Evolutionary conservation across 2,329 filamentous ascomycete species (phyloP).

Genomic region (Aspergillus vadensis): DNA sequence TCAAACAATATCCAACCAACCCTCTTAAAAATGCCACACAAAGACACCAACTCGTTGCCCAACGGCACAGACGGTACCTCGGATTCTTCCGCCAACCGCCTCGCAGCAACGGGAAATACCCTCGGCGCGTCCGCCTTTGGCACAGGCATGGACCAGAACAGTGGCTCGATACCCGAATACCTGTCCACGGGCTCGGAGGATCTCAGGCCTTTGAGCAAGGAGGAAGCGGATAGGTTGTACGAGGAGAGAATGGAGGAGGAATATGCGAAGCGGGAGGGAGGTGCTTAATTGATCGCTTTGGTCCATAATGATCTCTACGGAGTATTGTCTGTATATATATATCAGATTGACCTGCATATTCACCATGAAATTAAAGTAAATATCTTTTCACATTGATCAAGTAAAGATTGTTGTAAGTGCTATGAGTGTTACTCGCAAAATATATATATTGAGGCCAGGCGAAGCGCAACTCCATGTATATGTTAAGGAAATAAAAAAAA

Average conservation of each 20-base stretch:
- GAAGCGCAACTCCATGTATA: no score
- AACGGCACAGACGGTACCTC: neutral
- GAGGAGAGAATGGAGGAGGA: constrained; percentile 52
- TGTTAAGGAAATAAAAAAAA: neutral
- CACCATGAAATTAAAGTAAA: neutral
- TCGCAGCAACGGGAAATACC: neutral
- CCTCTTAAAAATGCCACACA: neutral
- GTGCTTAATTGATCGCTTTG: constrained; percentile 34
- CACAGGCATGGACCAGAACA: constrained; percentile 18
- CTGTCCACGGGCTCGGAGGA: constrained; percentile 18
- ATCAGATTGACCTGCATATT: neutral
- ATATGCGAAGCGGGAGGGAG: constrained; percentile 49
- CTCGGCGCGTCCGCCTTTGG: constrained; percentile 9
- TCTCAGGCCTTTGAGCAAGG: constrained; percentile 38
- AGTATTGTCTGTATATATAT: constrained; percentile 3
- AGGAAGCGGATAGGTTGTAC: constrained; percentile 47
- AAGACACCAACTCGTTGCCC: neutral
- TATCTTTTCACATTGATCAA: neutral
- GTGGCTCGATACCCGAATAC: constrained; percentile 23
- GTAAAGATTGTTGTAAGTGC: no score
- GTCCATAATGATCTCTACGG: neutral
- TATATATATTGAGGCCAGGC: no score
- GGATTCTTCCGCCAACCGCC: neutral
- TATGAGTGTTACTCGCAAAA: no score
- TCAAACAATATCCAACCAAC: no score